Conservation (phyloP, 1,284 basidiomycete genomes). For the Pterulicium gracile region DNA sequence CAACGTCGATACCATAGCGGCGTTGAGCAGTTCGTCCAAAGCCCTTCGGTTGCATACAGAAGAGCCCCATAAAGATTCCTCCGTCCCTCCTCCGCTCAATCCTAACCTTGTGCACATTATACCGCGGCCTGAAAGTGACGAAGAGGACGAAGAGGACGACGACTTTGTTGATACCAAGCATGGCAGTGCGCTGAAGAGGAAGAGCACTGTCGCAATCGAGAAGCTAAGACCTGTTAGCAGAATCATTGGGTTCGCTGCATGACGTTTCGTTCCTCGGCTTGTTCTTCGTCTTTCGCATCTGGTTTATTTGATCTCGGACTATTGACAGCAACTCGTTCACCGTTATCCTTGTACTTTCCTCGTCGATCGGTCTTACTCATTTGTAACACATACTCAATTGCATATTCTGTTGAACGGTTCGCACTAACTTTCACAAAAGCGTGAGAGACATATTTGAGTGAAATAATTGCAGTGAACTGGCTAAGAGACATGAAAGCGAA, state of each 20-base stretch:
- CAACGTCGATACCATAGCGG: not conserved
- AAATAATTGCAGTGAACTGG: too few species aligned
- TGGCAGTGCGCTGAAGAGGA: not conserved
- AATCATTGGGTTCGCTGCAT: conserved; percentile 1
- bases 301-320: too few species aligned
- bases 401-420: too few species aligned
- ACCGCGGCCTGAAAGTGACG: not conserved
- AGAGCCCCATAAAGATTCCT: not conserved
- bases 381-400: too few species aligned
- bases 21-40: not conserved
- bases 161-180: not conserved
- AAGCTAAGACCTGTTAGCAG: not conserved
- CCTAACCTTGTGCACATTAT: conserved; percentile 1
- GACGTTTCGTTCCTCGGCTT: too few species aligned
- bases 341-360: too few species aligned
- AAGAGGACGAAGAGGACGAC: not conserved
- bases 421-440: too few species aligned
- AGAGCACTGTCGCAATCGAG: not conserved
- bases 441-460: too few species aligned
- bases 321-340: too few species aligned
- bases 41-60: not conserved
- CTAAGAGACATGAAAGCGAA: too few species aligned
- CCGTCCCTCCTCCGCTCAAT: conserved; percentile 1
- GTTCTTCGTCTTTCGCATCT: too few species aligned
- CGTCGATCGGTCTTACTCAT: too few species aligned